Evolutionary conservation across 257 asterid genomes (phyloP).

Genomic region (Echium plantagineum): DNA sequence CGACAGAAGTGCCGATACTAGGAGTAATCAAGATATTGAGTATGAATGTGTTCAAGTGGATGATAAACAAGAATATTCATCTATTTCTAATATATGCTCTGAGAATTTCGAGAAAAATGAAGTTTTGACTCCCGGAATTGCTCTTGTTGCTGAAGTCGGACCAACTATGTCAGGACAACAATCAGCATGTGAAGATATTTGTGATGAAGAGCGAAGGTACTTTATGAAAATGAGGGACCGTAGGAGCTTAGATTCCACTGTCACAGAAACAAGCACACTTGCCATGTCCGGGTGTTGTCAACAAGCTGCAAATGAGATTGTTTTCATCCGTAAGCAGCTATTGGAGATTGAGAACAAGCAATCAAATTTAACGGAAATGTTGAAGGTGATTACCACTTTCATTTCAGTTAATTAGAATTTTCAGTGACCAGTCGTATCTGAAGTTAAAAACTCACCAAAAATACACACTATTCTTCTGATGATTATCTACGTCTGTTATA

Average conservation of each 20-base stretch:
- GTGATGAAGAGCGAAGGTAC: slow-evolving; percentile 60
- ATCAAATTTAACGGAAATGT: slow-evolving; percentile 61
- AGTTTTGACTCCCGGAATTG: slow-evolving; percentile 28
- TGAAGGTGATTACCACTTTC: slow-evolving; percentile 44
- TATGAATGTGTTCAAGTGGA: slow-evolving; percentile 57
- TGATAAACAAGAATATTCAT: slow-evolving; percentile 60
- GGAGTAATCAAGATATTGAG: slow-evolving; percentile 37
- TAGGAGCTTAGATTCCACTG: slow-evolving; percentile 75
- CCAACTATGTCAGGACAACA: slow-evolving; percentile 49
- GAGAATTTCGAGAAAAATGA: slow-evolving; percentile 45
- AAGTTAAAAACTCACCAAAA: neutral
- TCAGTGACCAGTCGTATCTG: neutral
- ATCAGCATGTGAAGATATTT: slow-evolving; percentile 49
- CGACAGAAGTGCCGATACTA: slow-evolving; percentile 36
- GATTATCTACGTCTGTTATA: neutral
- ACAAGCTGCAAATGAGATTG: slow-evolving; percentile 59
- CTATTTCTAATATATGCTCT: slow-evolving; percentile 47
- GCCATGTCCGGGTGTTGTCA: slow-evolving; percentile 39
- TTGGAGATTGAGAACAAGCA: slow-evolving; percentile 77
- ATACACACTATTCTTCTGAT: neutral
- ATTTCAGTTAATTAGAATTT: neutral
- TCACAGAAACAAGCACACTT: slow-evolving; percentile 57
- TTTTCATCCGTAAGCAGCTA: slow-evolving; percentile 59
- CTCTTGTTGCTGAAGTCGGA: slow-evolving; percentile 43
- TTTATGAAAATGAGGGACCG: slow-evolving; percentile 43